Evolutionary conservation across 2,329 filamentous ascomycete species (phyloP), one percentile per base, ranked within the genome.

Genomic region (Aureobasidium subglaciale): DNA sequence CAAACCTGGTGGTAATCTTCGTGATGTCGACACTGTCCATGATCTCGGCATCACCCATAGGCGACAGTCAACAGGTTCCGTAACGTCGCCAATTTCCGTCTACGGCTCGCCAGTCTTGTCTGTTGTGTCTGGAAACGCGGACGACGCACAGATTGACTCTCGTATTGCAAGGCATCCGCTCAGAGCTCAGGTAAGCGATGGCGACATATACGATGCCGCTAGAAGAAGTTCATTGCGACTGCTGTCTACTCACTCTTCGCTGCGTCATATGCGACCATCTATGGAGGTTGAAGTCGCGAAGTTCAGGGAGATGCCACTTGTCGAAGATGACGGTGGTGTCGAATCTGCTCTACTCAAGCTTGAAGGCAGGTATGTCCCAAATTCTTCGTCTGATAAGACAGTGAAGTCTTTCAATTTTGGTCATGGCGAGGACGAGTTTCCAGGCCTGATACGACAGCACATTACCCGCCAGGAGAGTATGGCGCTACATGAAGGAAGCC

Each of bases 331-430:
- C 65, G 90, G 90, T 6, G 92, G 92, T 11, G 85, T 97, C 24
- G 93, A 97, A 66, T 90, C 91, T n/a, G 89, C 93, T 0, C 70
- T 99, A 49, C 73, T 91, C 63, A 99, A 97, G 65, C 78, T 99
- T 0, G 93, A 99, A 73, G 93, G 93, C 9, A 92, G 83, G 62
- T 93, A 86, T 63, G 80, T 86, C 66, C 24, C 37, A 5, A 48
- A 43, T 27, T 41, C 18, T 52, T 49, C 11, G 32, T 52, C 42
- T 20, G 43, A 41, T 15, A 30, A 34, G 8, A 30, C 27, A 16
- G 48, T 22, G 2, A 50, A 40, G 25, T 35, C 42, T 6, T 41
- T 41, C 5, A 15, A 46, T n/a, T 27, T 46, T 11, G 43, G 32
- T 5, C n/a, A 56, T 38, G 43, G 43, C 6, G 38, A 43, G n/a